These are phyloP conservation scores for Phaeosphaeria sp. DNA, from an alignment of 2,329 filamentous ascomycete species.

Conservation along the genomic window DNA sequence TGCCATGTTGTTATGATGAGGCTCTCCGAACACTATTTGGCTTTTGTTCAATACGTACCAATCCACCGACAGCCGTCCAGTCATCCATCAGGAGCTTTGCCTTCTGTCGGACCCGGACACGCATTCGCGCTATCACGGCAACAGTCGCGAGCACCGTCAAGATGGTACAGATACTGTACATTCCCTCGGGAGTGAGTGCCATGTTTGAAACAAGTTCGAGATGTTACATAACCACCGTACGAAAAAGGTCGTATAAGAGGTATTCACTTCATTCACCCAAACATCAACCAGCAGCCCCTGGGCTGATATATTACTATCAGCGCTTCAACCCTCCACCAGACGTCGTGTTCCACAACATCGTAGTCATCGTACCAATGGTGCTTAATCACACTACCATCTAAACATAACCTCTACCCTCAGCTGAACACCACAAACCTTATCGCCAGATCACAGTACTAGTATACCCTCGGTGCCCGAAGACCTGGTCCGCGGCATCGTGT, in stretches of 20 bases:
- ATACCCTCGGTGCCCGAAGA: not conserved
- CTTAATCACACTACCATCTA: not conserved
- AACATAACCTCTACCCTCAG: not conserved
- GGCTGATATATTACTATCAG: not conserved
- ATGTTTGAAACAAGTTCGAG: not conserved
- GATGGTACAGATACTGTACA: slow-evolving; percentile 5
- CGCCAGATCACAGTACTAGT: not conserved
- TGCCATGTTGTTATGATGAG: not conserved
- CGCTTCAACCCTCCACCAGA: not conserved
- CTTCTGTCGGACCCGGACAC: slow-evolving; percentile 6
- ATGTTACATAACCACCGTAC: not conserved
- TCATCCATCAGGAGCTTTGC: slow-evolving; percentile 6
- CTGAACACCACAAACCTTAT: not conserved
- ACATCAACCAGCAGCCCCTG: not conserved
- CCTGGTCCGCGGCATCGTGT: not conserved
- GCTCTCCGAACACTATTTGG: not conserved
- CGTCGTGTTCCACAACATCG: not conserved
- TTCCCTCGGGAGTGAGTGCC: slow-evolving; percentile 6
- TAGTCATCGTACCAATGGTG: too few species aligned
- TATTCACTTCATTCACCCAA: not conserved
- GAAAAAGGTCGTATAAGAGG: not conserved
- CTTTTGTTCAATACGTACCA: slow-evolving; percentile 5
- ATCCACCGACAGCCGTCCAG: slow-evolving; percentile 7
- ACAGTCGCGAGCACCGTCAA: slow-evolving; percentile 2
- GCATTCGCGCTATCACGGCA: slow-evolving; percentile 6